phyloP scores from a whole-genome alignment of 75 land plant species.

The Picea sitchensis region DNA sequence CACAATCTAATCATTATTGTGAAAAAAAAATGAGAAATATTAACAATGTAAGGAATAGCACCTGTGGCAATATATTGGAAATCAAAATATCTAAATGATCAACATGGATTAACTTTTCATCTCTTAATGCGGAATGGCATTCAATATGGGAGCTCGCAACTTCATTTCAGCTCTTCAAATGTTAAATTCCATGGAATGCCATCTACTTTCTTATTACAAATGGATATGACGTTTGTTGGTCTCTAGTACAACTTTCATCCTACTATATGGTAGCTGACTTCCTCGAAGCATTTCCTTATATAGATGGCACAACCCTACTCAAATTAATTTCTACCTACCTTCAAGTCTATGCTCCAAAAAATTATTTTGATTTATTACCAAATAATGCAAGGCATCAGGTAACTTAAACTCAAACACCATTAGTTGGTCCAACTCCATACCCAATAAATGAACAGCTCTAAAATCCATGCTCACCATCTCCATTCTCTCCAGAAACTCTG shows the following conservation, averaged over 20 bases:
- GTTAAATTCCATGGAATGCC: not conserved
- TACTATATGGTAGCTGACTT: too few relatives aligned
- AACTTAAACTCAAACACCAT: not conserved
- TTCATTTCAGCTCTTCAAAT: not conserved
- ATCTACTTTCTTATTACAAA: not conserved
- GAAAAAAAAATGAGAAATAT: too few relatives aligned
- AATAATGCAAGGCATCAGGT: not conserved
- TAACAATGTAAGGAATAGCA: too few relatives aligned
- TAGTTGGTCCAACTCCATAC: too few relatives aligned
- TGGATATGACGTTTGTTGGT: not conserved
- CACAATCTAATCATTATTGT: too few relatives aligned
- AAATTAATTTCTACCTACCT: not conserved
- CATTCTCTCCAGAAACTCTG: slow-evolving; percentile 39
- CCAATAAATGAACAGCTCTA: too few relatives aligned
- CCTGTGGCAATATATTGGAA: too few relatives aligned
- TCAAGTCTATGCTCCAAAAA: not conserved
- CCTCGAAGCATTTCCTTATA: not conserved
- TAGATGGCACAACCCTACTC: not conserved
- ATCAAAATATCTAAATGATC: too few relatives aligned
- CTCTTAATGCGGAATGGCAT: not conserved
- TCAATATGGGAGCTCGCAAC: not conserved
- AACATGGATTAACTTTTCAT: too few relatives aligned
- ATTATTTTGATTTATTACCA: too few relatives aligned
- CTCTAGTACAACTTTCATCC: not conserved
- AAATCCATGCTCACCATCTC: slow-evolving; percentile 58